Evolutionary conservation across 306 rosid genomes (phyloP).

Genomic region (Lithocarpus polystachyus): DNA sequence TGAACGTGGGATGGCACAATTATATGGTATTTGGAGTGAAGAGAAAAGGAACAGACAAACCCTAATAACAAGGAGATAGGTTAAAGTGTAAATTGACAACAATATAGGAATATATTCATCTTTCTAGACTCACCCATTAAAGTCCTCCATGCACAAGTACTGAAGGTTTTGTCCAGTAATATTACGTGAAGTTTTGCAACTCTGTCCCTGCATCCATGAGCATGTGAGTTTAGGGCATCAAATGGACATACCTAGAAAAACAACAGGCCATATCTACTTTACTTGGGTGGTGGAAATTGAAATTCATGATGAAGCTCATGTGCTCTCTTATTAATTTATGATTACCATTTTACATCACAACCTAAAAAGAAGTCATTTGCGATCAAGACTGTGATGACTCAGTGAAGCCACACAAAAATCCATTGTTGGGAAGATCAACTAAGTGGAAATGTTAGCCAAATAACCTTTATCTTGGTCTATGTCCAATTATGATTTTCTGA

Average conservation of each 20-base stretch:
- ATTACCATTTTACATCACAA: conserved; percentile 13
- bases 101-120: background rate
- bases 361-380: conserved; percentile 15
- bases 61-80: background rate
- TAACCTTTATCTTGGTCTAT: conserved; percentile 32
- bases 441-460: conserved; percentile 6
- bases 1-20: background rate
- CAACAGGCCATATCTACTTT: conserved; percentile 1
- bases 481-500: conserved; percentile 48
- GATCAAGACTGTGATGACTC: conserved; percentile 18
- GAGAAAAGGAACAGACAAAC: background rate
- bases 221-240: conserved; percentile 8
- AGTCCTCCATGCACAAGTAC: background rate
- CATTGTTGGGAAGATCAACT: conserved; percentile 31
- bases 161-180: background rate
- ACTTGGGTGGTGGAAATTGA: conserved; percentile 8
- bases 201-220: background rate
- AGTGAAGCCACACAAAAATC: conserved; percentile 30
- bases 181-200: background rate
- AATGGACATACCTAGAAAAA: conserved; percentile 23
- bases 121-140: background rate
- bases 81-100: background rate
- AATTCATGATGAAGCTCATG: conserved; percentile 41
- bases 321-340: conserved; percentile 44
- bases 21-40: background rate